Conservation (phyloP, 78 protist genomes). For the Capsaspora owczarzaki region DNA sequence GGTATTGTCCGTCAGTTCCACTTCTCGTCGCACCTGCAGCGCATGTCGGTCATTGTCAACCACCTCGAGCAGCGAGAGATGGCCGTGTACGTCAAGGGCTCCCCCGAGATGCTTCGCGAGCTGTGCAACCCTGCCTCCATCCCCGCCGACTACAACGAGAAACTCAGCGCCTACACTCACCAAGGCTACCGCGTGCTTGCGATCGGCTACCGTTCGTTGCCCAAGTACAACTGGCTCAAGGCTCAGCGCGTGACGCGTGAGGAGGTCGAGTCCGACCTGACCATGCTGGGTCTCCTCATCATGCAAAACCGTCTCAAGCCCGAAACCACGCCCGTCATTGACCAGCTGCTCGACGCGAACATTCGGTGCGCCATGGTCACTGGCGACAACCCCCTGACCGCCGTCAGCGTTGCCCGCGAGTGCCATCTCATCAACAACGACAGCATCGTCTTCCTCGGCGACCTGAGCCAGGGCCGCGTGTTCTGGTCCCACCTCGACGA, state of each 20-base stretch:
- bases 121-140: constrained; percentile 39
- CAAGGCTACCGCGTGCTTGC: constrained; percentile 80
- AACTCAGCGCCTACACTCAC: constrained; percentile 39
- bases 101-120: constrained; percentile 68
- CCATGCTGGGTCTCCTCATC: constrained; percentile 46
- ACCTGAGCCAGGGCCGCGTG: constrained; percentile 1
- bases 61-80: neutral
- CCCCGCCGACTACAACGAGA: constrained; percentile 43
- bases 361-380: constrained; percentile 65
- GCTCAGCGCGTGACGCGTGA: constrained; percentile 6
- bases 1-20: constrained; percentile 42
- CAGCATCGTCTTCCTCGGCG: neutral
- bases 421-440: constrained; percentile 44
- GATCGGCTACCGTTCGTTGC: constrained; percentile 35
- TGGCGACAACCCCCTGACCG: constrained; percentile 83
- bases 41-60: constrained; percentile 63
- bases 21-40: constrained; percentile 58
- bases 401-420: constrained; percentile 63
- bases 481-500: neutral
- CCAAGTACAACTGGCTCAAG: neutral
- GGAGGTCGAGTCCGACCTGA: constrained; percentile 45
- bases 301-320: constrained; percentile 60
- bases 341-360: constrained; percentile 37
- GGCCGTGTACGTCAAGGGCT: constrained; percentile 61
- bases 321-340: constrained; percentile 44